A percentile compares a stretch with the other conserved stretches of the same genome.
These are phyloP conservation scores for Euphrasia confusa DNA, from an alignment of 257 asterid species.

Conservation along the genomic window DNA sequence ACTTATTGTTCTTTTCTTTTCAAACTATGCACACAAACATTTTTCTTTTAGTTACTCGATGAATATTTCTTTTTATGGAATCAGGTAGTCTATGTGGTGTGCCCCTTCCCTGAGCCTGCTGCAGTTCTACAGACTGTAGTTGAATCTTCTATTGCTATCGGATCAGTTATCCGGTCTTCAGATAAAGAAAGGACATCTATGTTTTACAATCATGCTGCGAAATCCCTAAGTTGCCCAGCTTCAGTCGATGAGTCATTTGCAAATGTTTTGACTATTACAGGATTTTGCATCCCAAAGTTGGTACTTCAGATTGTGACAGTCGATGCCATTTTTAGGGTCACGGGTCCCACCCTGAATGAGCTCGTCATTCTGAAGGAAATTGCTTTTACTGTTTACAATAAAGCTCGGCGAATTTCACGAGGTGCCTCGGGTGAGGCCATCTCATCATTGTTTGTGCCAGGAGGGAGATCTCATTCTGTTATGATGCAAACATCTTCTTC, in stretches of 20 bases:
- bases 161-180: constrained; percentile 79
- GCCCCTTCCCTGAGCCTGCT: constrained; percentile 99
- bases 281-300: constrained; percentile 85
- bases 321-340: constrained; percentile 91
- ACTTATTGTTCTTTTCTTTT: not conserved
- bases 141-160: constrained; percentile 87
- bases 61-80: constrained; percentile 21
- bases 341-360: constrained; percentile 81
- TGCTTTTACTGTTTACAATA: constrained; percentile 94
- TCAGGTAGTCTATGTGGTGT: constrained; percentile 94
- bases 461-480: constrained; percentile 70
- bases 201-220: constrained; percentile 93
- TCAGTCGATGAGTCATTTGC: constrained; percentile 86
- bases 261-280: constrained; percentile 81
- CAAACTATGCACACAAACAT: constrained; percentile 4
- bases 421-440: constrained; percentile 59
- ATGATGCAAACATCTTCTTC: constrained; percentile 77
- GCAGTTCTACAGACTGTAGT: constrained; percentile 86
- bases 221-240: constrained; percentile 82
- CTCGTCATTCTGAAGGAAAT: constrained; percentile 82
- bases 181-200: constrained; percentile 86
- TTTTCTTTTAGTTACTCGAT: not conserved
- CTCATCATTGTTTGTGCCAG: constrained; percentile 48
- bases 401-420: constrained; percentile 77
- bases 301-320: constrained; percentile 95